Percentiles rank a stretch among this genome's conserved stretches.
Conservation (phyloP, 1,139 yeast genomes). For the Candida dubliniensis region DNA sequence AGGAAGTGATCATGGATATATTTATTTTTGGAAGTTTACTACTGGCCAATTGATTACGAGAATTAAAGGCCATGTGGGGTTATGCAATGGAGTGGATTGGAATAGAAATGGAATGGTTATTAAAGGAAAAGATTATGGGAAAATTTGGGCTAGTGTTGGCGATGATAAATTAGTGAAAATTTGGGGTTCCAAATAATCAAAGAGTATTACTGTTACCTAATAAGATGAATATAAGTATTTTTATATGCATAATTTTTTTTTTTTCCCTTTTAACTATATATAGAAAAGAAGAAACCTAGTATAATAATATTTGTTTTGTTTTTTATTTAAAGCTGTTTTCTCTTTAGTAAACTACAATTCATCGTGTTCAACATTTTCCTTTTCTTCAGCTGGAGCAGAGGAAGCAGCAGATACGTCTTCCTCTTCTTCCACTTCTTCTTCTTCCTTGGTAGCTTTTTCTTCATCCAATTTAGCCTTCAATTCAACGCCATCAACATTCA, state of each 20-base stretch:
- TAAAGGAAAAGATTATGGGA: conserved; percentile 36
- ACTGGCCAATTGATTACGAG: conserved; percentile 69
- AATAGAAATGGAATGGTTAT: conserved; percentile 35
- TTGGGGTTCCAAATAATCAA: conserved; percentile 46
- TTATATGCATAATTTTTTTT: not conserved
- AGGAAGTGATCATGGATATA: conserved; percentile 81
- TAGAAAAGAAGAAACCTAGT: no score
- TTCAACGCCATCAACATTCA: conserved; percentile 53
- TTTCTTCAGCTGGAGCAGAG: conserved; percentile 15
- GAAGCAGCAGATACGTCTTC: no score
- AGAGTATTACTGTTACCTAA: not conserved
- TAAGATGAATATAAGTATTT: not conserved
- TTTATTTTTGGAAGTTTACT: conserved; percentile 78
- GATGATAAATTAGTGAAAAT: conserved; percentile 72
- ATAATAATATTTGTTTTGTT: no score
- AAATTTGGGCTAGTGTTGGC: conserved; percentile 78
- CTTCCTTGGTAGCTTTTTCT: conserved; percentile 27
- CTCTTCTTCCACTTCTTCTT: conserved; percentile 20
- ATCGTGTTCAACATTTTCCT: conserved; percentile 38
- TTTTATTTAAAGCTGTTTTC: no score
- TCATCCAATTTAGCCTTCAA: conserved; percentile 31
- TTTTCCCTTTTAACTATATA: not conserved
- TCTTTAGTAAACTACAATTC: conserved; percentile 31
- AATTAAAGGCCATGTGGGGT: conserved; percentile 60
- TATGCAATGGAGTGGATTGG: conserved; percentile 81